Percentiles rank a stretch among this genome's conserved stretches.
Conservation (phyloP, 768 basidiomycete genomes). For the Boletus patriciae region DNA sequence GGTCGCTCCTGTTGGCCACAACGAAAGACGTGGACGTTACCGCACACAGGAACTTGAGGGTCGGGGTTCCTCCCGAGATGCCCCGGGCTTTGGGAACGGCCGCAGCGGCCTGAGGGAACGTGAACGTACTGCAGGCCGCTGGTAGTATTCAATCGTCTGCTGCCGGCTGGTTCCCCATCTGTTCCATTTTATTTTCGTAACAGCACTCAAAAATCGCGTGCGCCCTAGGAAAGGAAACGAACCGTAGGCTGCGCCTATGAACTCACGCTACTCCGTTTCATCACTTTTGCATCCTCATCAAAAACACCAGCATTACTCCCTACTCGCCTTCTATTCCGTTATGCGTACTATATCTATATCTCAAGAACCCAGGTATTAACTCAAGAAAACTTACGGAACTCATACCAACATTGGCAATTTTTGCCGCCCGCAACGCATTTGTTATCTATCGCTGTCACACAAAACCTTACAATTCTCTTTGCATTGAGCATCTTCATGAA, state of each 20-base stretch:
- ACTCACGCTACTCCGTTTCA: conserved; percentile 9
- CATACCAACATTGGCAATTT: conserved; percentile 32
- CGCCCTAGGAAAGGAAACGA: conserved; percentile 16
- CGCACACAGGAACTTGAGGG: conserved; percentile 55
- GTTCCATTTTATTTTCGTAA: neutral
- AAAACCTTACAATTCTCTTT: conserved; percentile 22
- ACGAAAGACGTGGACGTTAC: conserved; percentile 52
- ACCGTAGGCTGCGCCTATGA: conserved; percentile 27
- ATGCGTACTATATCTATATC: conserved; percentile 39
- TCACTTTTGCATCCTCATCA: conserved; percentile 24
- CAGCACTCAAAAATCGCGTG: conserved; percentile 18
- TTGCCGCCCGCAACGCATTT: conserved; percentile 33
- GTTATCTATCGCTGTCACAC: conserved; percentile 34
- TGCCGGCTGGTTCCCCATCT: neutral
- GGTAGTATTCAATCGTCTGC: conserved; percentile 18
- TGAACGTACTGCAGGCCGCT: conserved; percentile 33
- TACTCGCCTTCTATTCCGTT: conserved; percentile 31
- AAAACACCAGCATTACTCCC: conserved; percentile 29
- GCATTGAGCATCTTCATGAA: conserved; percentile 31
- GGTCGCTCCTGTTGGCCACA: conserved; percentile 18
- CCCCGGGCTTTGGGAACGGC: conserved; percentile 63
- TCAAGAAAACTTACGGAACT: conserved; percentile 35
- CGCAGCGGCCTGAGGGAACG: conserved; percentile 60
- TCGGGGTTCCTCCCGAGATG: conserved; percentile 40
- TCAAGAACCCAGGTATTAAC: conserved; percentile 32